phyloP scores from a whole-genome alignment of 129 eudicot species.

The Pseudognaphalium luteoalbum region DNA sequence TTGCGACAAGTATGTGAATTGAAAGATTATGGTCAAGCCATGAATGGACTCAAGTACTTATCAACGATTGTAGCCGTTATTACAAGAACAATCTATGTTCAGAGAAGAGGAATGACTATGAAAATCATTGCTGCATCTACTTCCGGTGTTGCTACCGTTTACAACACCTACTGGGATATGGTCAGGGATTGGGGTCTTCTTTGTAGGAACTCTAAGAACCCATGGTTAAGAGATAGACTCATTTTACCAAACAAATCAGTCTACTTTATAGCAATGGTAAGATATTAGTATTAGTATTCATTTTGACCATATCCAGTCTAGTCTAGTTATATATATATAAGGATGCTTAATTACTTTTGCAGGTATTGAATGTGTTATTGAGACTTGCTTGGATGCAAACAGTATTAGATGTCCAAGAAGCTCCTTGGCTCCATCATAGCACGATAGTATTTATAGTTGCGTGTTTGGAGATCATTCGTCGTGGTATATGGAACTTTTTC shows the following conservation, averaged over 20 bases:
- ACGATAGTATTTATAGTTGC: conserved; percentile 28
- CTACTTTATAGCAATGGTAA: conserved; percentile 17
- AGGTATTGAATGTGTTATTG: conserved; percentile 39
- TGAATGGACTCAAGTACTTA: conserved; percentile 45
- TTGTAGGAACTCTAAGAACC: conserved; percentile 31
- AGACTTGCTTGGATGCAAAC: conserved; percentile 50
- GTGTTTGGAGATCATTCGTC: conserved; percentile 37
- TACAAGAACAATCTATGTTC: conserved; percentile 39
- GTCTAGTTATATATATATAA: neutral
- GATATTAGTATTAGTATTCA: too few species aligned
- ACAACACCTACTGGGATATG: conserved; percentile 40
- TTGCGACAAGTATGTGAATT: conserved; percentile 31
- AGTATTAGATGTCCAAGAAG: conserved; percentile 36
- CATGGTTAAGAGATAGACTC: conserved; percentile 50
- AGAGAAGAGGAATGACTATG: conserved; percentile 27
- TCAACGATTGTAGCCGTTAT: conserved; percentile 44
- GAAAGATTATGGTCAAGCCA: conserved; percentile 30
- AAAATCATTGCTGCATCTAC: conserved; percentile 37
- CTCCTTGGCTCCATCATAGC: conserved; percentile 31
- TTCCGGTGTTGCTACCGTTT: conserved; percentile 36
- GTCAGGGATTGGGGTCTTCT: conserved; percentile 49
- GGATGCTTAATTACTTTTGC: neutral
- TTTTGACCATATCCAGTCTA: too few species aligned
- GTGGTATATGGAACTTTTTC: conserved; percentile 44
- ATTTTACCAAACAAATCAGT: conserved; percentile 30